Evolutionary conservation across 805 yeast species (phyloP).

Genomic region (Cyberlindnera mrakii): DNA sequence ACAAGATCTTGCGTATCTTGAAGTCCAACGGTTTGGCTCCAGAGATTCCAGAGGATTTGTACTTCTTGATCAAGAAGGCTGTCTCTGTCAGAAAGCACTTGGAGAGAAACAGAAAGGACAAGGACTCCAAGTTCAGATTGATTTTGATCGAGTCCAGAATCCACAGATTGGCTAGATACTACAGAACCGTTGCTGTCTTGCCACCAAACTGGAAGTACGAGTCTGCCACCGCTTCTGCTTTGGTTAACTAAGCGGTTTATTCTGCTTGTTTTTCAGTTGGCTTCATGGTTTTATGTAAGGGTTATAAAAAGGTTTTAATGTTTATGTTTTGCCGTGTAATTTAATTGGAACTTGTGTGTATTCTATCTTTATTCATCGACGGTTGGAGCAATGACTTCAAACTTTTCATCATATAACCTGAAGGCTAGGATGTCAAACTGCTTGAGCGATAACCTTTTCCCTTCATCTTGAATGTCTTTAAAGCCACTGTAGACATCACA

Average conservation of each 20-base stretch:
- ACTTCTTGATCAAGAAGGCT: slow-evolving; percentile 99
- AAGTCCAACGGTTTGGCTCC: slow-evolving; percentile 99
- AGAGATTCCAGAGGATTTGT: slow-evolving; percentile 99
- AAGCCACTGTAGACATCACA: slow-evolving; percentile 17
- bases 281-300: slow-evolving; percentile 3
- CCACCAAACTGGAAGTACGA: slow-evolving; percentile 99
- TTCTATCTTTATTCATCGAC: slow-evolving; percentile 9
- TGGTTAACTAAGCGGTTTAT: slow-evolving; percentile 78
- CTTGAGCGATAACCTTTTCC: slow-evolving; percentile 6
- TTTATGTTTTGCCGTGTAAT: slow-evolving; percentile 4
- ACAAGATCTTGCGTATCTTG: slow-evolving; percentile 98
- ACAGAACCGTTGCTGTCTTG: slow-evolving; percentile 98
- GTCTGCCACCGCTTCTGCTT: slow-evolving; percentile 99
- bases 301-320: slow-evolving; percentile 2
- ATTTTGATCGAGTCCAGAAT: slow-evolving; percentile 99
- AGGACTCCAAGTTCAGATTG: slow-evolving; percentile 99
- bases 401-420: slow-evolving; percentile 16
- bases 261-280: slow-evolving; percentile 15
- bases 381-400: slow-evolving; percentile 12
- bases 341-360: background rate
- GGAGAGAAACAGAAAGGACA: slow-evolving; percentile 99
- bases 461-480: slow-evolving; percentile 11
- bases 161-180: slow-evolving; percentile 99
- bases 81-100: slow-evolving; percentile 99
- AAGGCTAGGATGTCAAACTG: slow-evolving; percentile 18